These are phyloP conservation scores for Neurospora sp. DNA, from an alignment of 495 filamentous ascomycete genomes.

Conservation along the genomic window DNA sequence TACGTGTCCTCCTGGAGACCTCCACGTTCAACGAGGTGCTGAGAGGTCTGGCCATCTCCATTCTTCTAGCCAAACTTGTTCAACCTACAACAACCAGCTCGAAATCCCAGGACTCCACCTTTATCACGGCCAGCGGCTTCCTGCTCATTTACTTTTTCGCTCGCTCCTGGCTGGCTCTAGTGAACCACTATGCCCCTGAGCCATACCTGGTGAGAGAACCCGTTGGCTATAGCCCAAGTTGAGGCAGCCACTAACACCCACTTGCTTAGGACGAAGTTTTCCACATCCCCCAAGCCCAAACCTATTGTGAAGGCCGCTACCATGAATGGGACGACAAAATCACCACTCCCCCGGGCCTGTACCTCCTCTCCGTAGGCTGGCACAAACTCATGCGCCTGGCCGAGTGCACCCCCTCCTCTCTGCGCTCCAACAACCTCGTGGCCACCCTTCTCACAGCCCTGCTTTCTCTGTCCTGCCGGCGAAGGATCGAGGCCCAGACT, in stretches of 20 bases:
- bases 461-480: constrained; percentile 23
- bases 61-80: constrained; percentile 4
- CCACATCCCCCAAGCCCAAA: constrained; percentile 84
- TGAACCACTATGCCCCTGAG: constrained; percentile 50
- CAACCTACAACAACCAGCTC: neutral
- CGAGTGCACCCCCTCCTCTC: constrained; percentile 33
- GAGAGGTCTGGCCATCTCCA: constrained; percentile 1
- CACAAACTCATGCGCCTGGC: constrained; percentile 18
- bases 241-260: constrained; percentile 3
- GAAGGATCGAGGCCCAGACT: constrained; percentile 16
- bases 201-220: constrained; percentile 61
- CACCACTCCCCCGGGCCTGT: constrained; percentile 90
- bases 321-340: constrained; percentile 88
- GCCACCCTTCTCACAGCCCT: constrained; percentile 31
- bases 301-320: constrained; percentile 70
- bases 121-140: constrained; percentile 1
- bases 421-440: constrained; percentile 44
- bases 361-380: constrained; percentile 42
- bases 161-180: constrained; percentile 25
- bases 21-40: constrained; percentile 8
- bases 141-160: constrained; percentile 10
- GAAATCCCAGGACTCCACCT: neutral
- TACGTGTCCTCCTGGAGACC: neutral
- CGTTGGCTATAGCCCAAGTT: neutral
- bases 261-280: constrained; percentile 76